Base-by-base conservation (phyloP, 129 eudicot genomes). In the Centaurea solstitialis region DNA sequence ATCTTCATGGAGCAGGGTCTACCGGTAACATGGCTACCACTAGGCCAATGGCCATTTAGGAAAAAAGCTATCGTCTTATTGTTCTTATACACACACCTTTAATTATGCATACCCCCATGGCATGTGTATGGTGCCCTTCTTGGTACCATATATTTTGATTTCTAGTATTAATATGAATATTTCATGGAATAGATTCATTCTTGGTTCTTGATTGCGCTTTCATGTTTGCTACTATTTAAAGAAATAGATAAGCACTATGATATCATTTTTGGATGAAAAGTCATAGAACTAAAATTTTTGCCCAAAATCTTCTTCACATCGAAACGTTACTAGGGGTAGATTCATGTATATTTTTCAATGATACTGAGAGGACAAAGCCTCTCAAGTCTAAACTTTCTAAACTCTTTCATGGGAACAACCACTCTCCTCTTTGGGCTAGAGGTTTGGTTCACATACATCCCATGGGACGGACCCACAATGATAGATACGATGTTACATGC, bases 351-450 rank as follows among this genome's bases (percentile, higher is more conserved):
- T 41, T 41, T 7, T 41, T 41, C 11, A 9, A 41, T 10, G 47
- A 7, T 9, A 41, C 1, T 41, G 47, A 41, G 13, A 41, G 47
- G 47, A 41, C 47, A 8, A 9, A 41, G 47, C 47, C 47, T 41
- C 47, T 41, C 47, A 41, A 41, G 13, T 41, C 47, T 79, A 43
- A 74, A 7, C 72, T 15, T 70, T 53, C 0, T 22, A 64, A 70
- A 17, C 81, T 86, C 65, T 35, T 71, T 79, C 37, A 77, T 33
- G 37, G 37, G 37, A 33, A 33, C 37, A 33, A 5, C 37, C 37
- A 33, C 37, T 33, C 37, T 33, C 4, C 37, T 33, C 37, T 33
- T 33, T 5, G 37, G 37, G 37, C 37, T 33, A 33, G 2, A 33
- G 5, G 37, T 33, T 33, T 1, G 37, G 37, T 33, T 33, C n/a